Conservation (phyloP, 139 green algal genomes). For the Auxenochlorella protothecoides region DNA sequence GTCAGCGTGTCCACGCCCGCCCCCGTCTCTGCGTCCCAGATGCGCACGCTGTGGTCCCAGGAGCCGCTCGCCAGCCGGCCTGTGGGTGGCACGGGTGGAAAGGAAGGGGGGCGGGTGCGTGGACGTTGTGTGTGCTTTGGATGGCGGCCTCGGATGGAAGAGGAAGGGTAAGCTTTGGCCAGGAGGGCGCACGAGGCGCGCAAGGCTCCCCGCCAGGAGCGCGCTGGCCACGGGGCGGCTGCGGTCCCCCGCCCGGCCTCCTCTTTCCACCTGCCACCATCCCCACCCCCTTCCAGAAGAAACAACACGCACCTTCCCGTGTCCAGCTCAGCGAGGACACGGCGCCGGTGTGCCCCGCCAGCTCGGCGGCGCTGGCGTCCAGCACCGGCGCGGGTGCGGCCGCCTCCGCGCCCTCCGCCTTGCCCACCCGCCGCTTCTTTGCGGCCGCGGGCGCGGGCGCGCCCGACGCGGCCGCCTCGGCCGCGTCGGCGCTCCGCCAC, state of each 20-base stretch:
- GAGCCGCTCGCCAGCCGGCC: conserved; percentile 44
- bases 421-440: conserved; percentile 38
- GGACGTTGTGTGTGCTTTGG: too few species aligned
- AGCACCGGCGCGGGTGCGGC: conserved; percentile 2
- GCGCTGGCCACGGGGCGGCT: background rate
- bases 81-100: background rate
- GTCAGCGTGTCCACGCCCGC: conserved; percentile 46
- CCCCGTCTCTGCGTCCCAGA: conserved; percentile 53
- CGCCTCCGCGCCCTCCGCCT: background rate
- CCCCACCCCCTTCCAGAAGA: background rate
- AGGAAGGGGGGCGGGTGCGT: background rate
- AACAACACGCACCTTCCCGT: background rate
- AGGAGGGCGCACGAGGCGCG: too few species aligned
- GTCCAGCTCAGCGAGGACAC: conserved; percentile 53
- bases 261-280: too few species aligned
- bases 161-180: too few species aligned
- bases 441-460: conserved; percentile 1
- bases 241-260: too few species aligned
- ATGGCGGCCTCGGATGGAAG: too few species aligned
- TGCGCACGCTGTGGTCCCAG: conserved; percentile 70
- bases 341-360: conserved; percentile 60
- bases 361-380: conserved; percentile 20
- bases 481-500: conserved; percentile 37
- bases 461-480: background rate
- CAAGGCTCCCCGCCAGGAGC: too few species aligned